phyloP scores from a whole-genome alignment of 2,329 filamentous ascomycete species.

The Penicillium decumbens region DNA sequence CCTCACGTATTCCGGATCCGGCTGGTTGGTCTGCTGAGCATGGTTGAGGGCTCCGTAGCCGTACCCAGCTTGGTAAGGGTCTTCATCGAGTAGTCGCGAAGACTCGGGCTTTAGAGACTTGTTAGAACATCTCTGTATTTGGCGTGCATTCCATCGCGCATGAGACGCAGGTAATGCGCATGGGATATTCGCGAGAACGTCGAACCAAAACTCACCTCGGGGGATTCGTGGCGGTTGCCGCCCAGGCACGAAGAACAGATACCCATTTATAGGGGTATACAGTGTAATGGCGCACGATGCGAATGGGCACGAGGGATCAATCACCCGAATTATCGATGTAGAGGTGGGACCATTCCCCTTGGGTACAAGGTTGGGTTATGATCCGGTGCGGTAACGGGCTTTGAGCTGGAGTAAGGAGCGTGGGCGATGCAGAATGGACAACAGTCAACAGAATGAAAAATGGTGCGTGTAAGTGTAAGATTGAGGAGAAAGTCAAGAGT shows the following conservation, averaged over 20 bases:
- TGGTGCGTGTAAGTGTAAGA: neutral
- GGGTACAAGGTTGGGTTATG: neutral
- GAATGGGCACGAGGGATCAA: conserved; percentile 19
- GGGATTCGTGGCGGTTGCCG: conserved; percentile 34
- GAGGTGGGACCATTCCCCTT: conserved; percentile 9
- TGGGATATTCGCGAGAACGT: conserved; percentile 4
- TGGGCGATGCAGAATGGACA: conserved; percentile 8
- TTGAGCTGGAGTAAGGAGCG: conserved; percentile 13
- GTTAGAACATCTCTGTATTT: conserved; percentile 10
- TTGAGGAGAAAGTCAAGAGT: neutral
- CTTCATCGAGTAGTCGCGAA: conserved; percentile 44
- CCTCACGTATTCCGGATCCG: conserved; percentile 41
- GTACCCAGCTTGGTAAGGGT: conserved; percentile 43
- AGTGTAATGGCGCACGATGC: conserved; percentile 12
- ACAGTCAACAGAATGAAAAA: conserved; percentile 2
- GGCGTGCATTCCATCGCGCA: conserved; percentile 7
- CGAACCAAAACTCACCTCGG: conserved; percentile 28
- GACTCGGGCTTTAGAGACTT: conserved; percentile 34
- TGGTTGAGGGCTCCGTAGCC: conserved; percentile 42
- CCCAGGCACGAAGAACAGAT: conserved; percentile 44
- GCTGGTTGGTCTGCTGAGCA: conserved; percentile 34
- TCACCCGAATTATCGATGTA: conserved; percentile 14
- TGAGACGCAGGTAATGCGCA: conserved; percentile 12
- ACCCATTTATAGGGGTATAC: conserved; percentile 37
- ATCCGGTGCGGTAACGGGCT: neutral